phyloP scores from a whole-genome alignment of 345 rosid genomes.

The Ceriops tagal region DNA sequence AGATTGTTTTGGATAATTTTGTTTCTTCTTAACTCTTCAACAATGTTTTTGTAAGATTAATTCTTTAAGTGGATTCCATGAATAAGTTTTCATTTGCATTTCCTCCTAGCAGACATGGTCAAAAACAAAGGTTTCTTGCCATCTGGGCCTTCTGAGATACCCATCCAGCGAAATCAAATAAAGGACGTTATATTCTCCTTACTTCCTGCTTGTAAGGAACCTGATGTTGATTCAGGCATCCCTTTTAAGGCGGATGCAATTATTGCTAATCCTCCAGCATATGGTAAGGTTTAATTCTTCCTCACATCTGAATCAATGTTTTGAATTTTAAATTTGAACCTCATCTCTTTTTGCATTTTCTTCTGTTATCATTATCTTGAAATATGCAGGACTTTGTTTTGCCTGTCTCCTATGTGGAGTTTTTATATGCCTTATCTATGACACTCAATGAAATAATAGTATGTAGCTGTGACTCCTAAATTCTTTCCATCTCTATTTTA shows the following conservation, averaged over 20 bases:
- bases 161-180: conserved; percentile 80
- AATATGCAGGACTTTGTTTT: not conserved
- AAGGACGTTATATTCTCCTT: conserved; percentile 80
- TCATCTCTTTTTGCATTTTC: not conserved
- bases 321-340: not conserved
- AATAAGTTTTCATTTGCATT: conserved; percentile 19
- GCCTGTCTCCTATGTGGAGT: not conserved
- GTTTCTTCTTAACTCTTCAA: too few species aligned
- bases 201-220: conserved; percentile 89
- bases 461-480: too few species aligned
- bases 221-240: conserved; percentile 82
- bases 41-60: not conserved
- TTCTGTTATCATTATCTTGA: not conserved
- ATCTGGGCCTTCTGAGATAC: conserved; percentile 94
- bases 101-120: conserved; percentile 79
- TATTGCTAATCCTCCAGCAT: conserved; percentile 98
- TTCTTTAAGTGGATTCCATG: not conserved
- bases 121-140: conserved; percentile 98
- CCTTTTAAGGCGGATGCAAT: conserved; percentile 94
- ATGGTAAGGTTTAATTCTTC: conserved; percentile 46
- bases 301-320: not conserved
- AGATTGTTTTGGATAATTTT: too few species aligned
- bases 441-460: too few species aligned
- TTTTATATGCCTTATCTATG: too few species aligned
- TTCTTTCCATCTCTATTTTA: too few species aligned